Evolutionary conservation across 1,284 basidiomycete species (phyloP).

Genomic region (Apiotrichum porosum): DNA sequence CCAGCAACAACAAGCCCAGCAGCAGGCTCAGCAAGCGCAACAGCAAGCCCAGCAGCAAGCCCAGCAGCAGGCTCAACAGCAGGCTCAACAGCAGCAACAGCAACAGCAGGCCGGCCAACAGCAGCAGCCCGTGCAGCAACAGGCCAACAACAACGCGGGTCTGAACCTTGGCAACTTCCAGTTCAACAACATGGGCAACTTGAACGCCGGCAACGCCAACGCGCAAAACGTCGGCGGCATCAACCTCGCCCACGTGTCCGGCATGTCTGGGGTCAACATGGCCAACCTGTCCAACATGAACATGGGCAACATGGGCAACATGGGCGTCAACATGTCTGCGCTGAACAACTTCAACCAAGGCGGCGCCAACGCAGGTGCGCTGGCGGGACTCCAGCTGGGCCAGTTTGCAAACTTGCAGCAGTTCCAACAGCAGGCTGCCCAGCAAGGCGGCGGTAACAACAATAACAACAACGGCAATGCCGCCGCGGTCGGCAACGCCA

Average conservation of each 20-base stretch:
- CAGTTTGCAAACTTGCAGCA: conserved; percentile 11
- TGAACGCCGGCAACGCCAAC: neutral
- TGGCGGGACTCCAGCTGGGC: conserved; percentile 2
- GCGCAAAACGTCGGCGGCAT: neutral
- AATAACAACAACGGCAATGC: too few species aligned
- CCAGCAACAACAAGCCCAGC: neutral
- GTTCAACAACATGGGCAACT: neutral
- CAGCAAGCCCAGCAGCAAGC: neutral
- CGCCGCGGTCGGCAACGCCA: too few species aligned
- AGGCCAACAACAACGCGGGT: neutral
- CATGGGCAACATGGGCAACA: neutral
- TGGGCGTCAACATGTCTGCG: neutral
- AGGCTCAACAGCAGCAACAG: neutral
- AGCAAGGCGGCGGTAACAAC: neutral
- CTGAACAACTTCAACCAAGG: neutral
- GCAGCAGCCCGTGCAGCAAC: conserved; percentile 3
- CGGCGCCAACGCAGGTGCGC: neutral
- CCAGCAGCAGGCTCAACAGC: neutral
- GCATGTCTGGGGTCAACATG: neutral
- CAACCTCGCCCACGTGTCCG: neutral
- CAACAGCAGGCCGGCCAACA: conserved; percentile 5
- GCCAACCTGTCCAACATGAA: neutral
- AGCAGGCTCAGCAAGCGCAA: neutral
- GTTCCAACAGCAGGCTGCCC: conserved; percentile 6
- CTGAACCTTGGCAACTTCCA: neutral